These are phyloP conservation scores for Exophiala sp. DNA, from an alignment of 2,329 filamentous ascomycete species.

Conservation along the genomic window DNA sequence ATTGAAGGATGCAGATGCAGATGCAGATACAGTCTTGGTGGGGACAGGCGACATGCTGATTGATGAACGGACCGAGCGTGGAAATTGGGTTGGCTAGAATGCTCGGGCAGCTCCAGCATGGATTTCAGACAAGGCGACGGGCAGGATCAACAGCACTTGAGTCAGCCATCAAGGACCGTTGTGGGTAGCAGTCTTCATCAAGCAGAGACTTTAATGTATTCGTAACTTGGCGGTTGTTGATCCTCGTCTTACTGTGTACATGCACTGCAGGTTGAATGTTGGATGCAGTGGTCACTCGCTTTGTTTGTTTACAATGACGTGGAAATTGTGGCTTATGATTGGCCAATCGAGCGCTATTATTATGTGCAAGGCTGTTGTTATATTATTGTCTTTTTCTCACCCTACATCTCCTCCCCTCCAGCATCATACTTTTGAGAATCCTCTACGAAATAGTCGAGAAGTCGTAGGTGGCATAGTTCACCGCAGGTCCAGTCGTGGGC, in stretches of 20 bases:
- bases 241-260: too few species aligned
- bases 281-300: too few species aligned
- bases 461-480: constrained; percentile 43
- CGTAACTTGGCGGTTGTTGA: too few species aligned
- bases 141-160: not conserved
- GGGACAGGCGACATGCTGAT: constrained; percentile 8
- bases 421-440: not conserved
- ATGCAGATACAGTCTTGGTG: constrained; percentile 12
- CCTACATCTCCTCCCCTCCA: not conserved
- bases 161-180: not conserved
- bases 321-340: constrained; percentile 13
- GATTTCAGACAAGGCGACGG: not conserved
- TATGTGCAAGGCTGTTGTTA: too few species aligned
- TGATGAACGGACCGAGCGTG: not conserved
- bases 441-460: constrained; percentile 37
- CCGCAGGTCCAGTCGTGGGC: constrained; percentile 36
- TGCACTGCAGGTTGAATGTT: too few species aligned
- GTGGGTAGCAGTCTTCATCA: too few species aligned
- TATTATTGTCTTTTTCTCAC: too few species aligned
- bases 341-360: constrained; percentile 4
- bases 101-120: not conserved
- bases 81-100: constrained; percentile 10
- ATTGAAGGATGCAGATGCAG: too few species aligned
- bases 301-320: constrained; percentile 27
- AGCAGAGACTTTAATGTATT: too few species aligned